Percentiles rank a stretch among this genome's conserved stretches.
Evolutionary conservation across 495 filamentous ascomycete species (phyloP).

Genomic region (Penicillium egyptiacum): DNA sequence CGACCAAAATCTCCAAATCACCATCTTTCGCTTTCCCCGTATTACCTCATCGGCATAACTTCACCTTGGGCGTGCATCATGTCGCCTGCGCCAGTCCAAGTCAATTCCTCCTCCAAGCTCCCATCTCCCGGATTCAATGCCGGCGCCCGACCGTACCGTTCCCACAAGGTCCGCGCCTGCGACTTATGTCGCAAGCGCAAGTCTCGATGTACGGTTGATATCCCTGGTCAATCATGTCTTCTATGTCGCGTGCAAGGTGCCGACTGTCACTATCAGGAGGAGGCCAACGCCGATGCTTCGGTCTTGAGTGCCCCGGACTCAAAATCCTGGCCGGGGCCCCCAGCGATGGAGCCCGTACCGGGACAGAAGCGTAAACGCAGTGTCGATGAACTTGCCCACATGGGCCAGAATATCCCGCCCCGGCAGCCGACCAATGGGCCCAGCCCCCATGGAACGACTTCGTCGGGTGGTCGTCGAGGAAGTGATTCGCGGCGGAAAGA

Average conservation of each 20-base stretch:
- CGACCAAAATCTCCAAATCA: conserved; percentile 21
- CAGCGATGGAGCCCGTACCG: conserved; percentile 22
- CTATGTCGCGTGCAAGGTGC: conserved; percentile 52
- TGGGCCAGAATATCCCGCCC: conserved; percentile 16
- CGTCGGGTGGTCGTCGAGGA: conserved; percentile 32
- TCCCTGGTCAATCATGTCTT: conserved; percentile 47
- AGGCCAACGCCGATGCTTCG: conserved; percentile 30
- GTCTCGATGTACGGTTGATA: conserved; percentile 52
- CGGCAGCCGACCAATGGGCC: conserved; percentile 28
- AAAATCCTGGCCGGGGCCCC: conserved; percentile 32
- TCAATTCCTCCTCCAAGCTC: conserved; percentile 38
- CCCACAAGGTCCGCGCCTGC: conserved; percentile 53
- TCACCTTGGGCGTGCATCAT: conserved; percentile 33
- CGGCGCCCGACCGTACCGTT: conserved; percentile 50
- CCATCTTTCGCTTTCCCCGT: conserved; percentile 13
- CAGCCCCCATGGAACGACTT: conserved; percentile 31
- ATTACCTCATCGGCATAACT: conserved; percentile 11
- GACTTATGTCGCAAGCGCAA: conserved; percentile 55
- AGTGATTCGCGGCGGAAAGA: conserved; percentile 39
- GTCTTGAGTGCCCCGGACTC: conserved; percentile 29
- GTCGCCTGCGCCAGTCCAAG: conserved; percentile 36
- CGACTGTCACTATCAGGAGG: conserved; percentile 51
- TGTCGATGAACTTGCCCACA: conserved; percentile 23
- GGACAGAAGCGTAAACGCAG: conserved; percentile 46
- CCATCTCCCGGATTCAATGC: conserved; percentile 47